Base-by-base conservation (phyloP, 2,329 filamentous ascomycete genomes). In the Helotiales sp. region DNA sequence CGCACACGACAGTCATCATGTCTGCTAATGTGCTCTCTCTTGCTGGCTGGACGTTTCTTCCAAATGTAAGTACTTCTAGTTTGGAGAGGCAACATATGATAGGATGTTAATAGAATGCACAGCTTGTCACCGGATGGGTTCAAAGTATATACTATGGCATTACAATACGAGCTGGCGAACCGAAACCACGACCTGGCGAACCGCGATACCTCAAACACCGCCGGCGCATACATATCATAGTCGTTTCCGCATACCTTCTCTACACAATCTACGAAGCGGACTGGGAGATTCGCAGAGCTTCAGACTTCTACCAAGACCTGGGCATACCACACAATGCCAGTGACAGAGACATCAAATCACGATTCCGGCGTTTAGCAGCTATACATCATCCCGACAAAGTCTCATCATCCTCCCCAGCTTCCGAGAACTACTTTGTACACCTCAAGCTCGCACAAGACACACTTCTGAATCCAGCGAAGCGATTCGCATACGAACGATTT, bases 221-320 rank as follows among this genome's bases (percentile, higher is more conserved):
- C 59, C 89, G 89, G 57, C 84, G 86, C 67, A 93, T 97, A 71
- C 87, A 95, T 72, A 88, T 93, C 70, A 78, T 88, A 66, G 90
- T 98, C 68, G 88, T 98, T 51, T 79, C 88, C 49, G 76, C 84
- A 60, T 99, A 98, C 76, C 89, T 98, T 34, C 76, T 88, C 63
- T 97, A 96, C 79, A 96, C 92, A 47, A 85, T 98, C 68, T 95
- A 93, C 77, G 93, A 98, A 76, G 89, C 91, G 68, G 90, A 96
- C 79, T 86, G 90, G 77, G 86, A 91, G 62, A 81, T 96, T 27
- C 88, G 85, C 62, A 77, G 81, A 44, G 77, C 80, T 1, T 86
- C 88, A 17, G 87, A 91, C 73, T 96, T 89, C 77, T 98, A 97
- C 76, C 79, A 83, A 47, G 82, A 88, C 62, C 83, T 99, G 0